phyloP scores from a whole-genome alignment of 177 flowering plant species.

The Vitis hybrid region DNA sequence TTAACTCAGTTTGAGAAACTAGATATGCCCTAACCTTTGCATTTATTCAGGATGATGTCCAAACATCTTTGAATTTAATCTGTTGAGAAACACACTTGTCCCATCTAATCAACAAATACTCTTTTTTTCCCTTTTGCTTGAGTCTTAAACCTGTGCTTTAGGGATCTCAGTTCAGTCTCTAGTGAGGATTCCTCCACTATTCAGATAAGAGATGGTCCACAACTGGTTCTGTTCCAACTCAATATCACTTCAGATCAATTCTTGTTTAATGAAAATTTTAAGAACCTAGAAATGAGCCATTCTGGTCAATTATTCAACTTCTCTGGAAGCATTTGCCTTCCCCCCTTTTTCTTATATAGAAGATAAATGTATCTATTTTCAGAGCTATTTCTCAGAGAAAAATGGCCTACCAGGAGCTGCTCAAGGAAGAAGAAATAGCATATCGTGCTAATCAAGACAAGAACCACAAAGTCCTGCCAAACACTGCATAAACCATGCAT shows the following conservation, averaged over 20 bases:
- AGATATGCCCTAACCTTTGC: no score
- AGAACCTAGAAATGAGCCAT: neutral
- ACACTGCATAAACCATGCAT: constrained; percentile 45
- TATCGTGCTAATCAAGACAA: constrained; percentile 80
- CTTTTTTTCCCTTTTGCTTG: neutral
- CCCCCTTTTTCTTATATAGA: neutral
- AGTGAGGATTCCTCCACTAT: neutral
- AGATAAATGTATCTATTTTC: neutral
- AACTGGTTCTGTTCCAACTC: neutral
- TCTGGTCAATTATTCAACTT: no score
- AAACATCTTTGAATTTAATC: no score
- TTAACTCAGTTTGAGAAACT: no score
- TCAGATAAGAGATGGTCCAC: neutral
- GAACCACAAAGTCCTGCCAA: constrained; percentile 91
- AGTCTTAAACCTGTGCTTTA: neutral
- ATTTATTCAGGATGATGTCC: no score
- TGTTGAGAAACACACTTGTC: no score
- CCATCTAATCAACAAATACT: neutral
- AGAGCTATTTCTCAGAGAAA: constrained; percentile 1
- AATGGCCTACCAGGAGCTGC: constrained; percentile 82
- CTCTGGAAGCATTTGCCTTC: no score
- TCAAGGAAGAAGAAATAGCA: constrained; percentile 97
- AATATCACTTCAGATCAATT: neutral
- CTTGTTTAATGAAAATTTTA: neutral
- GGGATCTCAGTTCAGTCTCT: neutral